Percentiles rank a stretch among this genome's conserved stretches.
phyloP scores from a whole-genome alignment of 2,329 filamentous ascomycete species.

The Eutypa lata region DNA sequence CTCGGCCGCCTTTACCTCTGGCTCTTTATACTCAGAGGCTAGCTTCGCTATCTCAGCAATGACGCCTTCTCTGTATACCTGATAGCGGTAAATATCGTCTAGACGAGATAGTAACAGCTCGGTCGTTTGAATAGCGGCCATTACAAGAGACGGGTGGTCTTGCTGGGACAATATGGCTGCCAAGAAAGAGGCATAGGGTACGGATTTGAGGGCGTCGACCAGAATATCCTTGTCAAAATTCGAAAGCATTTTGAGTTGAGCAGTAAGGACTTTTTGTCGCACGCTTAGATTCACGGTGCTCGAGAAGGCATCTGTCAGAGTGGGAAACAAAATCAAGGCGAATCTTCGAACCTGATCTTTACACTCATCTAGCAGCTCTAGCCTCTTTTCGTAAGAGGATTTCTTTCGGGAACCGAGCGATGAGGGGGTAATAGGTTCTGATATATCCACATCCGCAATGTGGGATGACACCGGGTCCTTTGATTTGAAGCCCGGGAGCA shows the following conservation, averaged over 20 bases:
- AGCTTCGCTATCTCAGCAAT: slow-evolving; percentile 87
- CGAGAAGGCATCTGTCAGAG: slow-evolving; percentile 92
- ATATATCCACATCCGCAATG: slow-evolving; percentile 28
- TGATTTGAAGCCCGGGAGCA: slow-evolving; percentile 72
- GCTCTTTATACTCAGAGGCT: slow-evolving; percentile 48
- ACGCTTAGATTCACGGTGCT: slow-evolving; percentile 96
- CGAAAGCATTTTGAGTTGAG: slow-evolving; percentile 97
- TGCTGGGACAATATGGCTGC: slow-evolving; percentile 94
- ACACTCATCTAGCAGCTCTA: slow-evolving; percentile 80
- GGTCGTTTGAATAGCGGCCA: slow-evolving; percentile 82
- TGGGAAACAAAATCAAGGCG: slow-evolving; percentile 88
- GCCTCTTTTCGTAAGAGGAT: slow-evolving; percentile 71
- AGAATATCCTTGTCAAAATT: slow-evolving; percentile 86
- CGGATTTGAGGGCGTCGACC: slow-evolving; percentile 77
- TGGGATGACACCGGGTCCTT: slow-evolving; percentile 39
- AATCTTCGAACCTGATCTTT: slow-evolving; percentile 86
- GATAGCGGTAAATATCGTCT: slow-evolving; percentile 86
- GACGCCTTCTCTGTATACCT: slow-evolving; percentile 95
- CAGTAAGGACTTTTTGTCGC: slow-evolving; percentile 88
- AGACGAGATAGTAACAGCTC: slow-evolving; percentile 83
- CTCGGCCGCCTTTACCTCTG: slow-evolving; percentile 28
- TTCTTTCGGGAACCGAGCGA: slow-evolving; percentile 46
- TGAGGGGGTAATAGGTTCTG: slow-evolving; percentile 39
- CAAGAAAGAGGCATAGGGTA: slow-evolving; percentile 93
- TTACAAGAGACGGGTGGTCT: slow-evolving; percentile 84